Conservation (phyloP, 1,139 yeast species). For the Petasospora fabianii region DNA sequence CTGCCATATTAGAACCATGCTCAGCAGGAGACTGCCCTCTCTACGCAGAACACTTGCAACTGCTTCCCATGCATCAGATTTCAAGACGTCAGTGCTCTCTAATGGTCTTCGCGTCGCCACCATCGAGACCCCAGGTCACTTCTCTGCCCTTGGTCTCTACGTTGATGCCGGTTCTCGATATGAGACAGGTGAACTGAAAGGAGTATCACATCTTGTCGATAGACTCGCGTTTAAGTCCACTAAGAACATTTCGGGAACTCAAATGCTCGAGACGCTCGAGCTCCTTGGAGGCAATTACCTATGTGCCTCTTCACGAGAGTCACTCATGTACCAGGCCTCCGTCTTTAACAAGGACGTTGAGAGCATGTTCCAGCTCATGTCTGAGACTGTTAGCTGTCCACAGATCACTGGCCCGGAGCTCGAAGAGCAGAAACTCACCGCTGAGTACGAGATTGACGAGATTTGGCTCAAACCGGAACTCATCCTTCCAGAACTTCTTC, state of each 20-base stretch:
- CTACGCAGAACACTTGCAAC: slow-evolving; percentile 13
- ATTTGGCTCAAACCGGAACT: slow-evolving; percentile 82
- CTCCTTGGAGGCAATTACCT: slow-evolving; percentile 90
- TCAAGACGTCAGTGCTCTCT: slow-evolving; percentile 46
- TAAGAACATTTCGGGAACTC: slow-evolving; percentile 50
- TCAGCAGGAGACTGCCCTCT: slow-evolving; percentile 10
- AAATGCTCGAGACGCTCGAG: slow-evolving; percentile 75
- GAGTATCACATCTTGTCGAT: slow-evolving; percentile 81
- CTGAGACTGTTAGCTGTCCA: slow-evolving; percentile 81
- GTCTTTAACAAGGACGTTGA: slow-evolving; percentile 88
- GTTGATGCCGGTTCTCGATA: slow-evolving; percentile 88
- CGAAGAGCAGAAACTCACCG: slow-evolving; percentile 67
- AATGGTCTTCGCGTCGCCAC: slow-evolving; percentile 86
- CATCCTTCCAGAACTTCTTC: slow-evolving; percentile 82
- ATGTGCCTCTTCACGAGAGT: slow-evolving; percentile 90
- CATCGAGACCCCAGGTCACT: slow-evolving; percentile 86
- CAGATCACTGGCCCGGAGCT: slow-evolving; percentile 65
- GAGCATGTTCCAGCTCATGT: slow-evolving; percentile 69
- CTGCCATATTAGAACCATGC: slow-evolving; percentile 6
- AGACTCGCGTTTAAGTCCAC: slow-evolving; percentile 87
- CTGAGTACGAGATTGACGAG: slow-evolving; percentile 79
- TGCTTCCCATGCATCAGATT: slow-evolving; percentile 5
- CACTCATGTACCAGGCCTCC: slow-evolving; percentile 90
- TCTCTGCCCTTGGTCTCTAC: slow-evolving; percentile 86
- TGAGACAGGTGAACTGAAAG: slow-evolving; percentile 55